Percentiles rank a stretch among this genome's conserved stretches.
Evolutionary conservation across 345 rosid genomes (phyloP).

Genomic region (Turritis glabra): DNA sequence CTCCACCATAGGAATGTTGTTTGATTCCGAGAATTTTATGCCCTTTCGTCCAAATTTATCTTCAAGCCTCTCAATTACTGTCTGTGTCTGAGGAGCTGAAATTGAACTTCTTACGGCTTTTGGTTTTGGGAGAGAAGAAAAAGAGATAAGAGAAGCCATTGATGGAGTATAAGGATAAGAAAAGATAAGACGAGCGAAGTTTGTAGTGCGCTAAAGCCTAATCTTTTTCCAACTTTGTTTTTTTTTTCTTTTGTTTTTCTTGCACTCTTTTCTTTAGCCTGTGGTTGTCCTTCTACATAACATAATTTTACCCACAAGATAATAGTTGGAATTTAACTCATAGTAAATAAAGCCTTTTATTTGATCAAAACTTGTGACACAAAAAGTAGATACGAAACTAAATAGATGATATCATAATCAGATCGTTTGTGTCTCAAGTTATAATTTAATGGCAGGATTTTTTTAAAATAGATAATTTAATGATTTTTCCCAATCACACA

Average conservation of each 20-base stretch:
- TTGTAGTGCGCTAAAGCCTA: slow-evolving; percentile 10
- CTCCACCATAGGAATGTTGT: slow-evolving; percentile 49
- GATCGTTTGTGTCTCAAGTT: too few species aligned
- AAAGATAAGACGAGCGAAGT: slow-evolving; percentile 27
- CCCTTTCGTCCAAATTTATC: slow-evolving; percentile 75
- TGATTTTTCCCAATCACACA: too few species aligned
- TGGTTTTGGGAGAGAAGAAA: slow-evolving; percentile 58
- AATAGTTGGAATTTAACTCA: too few species aligned
- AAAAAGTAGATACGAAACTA: too few species aligned
- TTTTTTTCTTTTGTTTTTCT: not conserved
- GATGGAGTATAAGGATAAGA: slow-evolving; percentile 13
- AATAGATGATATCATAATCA: too few species aligned
- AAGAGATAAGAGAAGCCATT: slow-evolving; percentile 74
- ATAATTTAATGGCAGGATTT: too few species aligned
- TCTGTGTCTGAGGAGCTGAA: slow-evolving; percentile 28
- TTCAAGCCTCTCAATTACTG: slow-evolving; percentile 47
- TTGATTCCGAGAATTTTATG: slow-evolving; percentile 66
- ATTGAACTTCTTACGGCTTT: slow-evolving; percentile 37
- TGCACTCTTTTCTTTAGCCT: not conserved
- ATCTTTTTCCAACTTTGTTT: slow-evolving; percentile 1
- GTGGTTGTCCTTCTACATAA: slow-evolving; percentile 9
- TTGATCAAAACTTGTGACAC: too few species aligned
- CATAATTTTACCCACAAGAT: too few species aligned
- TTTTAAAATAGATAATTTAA: too few species aligned
- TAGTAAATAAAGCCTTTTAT: too few species aligned